phyloP scores from a whole-genome alignment of 192 early-diverging fungal species.

The Coemansia sp. region DNA sequence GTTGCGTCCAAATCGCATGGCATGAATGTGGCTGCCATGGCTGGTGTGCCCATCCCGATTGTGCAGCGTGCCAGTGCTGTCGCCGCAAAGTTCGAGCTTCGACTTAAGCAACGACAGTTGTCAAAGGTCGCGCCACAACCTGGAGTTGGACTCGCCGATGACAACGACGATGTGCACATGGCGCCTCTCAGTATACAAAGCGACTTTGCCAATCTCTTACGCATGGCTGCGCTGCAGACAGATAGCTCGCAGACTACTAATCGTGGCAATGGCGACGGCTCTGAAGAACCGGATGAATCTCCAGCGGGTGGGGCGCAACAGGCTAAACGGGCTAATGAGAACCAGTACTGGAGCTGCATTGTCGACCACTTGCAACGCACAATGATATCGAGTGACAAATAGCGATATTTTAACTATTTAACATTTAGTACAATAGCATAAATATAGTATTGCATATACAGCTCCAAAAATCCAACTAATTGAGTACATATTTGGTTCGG shows the following conservation, averaged over 20 bases:
- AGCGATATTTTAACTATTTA: not conserved
- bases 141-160: not conserved
- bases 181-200: constrained; percentile 49
- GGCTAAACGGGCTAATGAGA: constrained; percentile 43
- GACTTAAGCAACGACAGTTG: constrained; percentile 29
- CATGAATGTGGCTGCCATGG: constrained; percentile 99
- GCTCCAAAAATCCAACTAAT: not conserved
- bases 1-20: constrained; percentile 93
- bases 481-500: not conserved
- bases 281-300: constrained; percentile 9
- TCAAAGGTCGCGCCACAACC: not conserved
- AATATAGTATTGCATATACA: no score
- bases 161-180: not conserved
- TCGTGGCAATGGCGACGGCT: not conserved
- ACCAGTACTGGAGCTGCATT: constrained; percentile 59
- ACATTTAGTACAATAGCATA: no score
- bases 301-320: constrained; percentile 29
- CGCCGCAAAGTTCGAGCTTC: constrained; percentile 75
- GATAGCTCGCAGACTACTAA: not conserved
- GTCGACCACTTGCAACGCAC: constrained; percentile 47
- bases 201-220: constrained; percentile 58
- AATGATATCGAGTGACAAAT: constrained; percentile 11
- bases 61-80: constrained; percentile 71
- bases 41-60: constrained; percentile 77
- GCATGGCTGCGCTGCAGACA: constrained; percentile 35